Conservation (phyloP, 306 rosid genomes). For the Cicer cuneatum region DNA sequence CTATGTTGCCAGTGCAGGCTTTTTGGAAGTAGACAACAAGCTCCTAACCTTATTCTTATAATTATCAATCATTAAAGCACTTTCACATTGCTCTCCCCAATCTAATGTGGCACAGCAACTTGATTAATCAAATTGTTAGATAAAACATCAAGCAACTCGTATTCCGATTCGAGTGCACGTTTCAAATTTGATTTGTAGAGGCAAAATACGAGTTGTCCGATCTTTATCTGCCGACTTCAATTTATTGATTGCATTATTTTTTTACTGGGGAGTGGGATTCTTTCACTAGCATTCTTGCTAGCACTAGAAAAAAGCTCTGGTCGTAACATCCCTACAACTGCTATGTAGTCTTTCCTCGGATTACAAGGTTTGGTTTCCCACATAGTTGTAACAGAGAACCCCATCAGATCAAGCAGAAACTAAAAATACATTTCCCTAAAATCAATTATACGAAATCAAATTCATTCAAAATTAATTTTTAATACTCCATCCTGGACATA, state of each 20-base stretch:
- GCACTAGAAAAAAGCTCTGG: not conserved
- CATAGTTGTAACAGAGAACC: not conserved
- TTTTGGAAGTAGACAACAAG: not conserved
- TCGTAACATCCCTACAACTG: not conserved
- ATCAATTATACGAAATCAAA: not conserved
- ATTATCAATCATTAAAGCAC: conserved; percentile 2
- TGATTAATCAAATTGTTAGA: not conserved
- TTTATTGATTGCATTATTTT: not conserved
- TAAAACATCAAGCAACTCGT: not conserved
- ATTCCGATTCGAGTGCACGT: not conserved
- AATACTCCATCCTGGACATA: no score
- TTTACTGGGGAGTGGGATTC: no score
- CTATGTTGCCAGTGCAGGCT: not conserved
- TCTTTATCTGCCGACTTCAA: not conserved
- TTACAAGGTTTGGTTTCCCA: not conserved
- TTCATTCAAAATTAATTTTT: conserved; percentile 2
- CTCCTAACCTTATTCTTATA: not conserved
- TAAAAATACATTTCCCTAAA: not conserved
- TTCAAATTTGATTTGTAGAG: not conserved
- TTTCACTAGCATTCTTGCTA: no score
- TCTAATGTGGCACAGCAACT: not conserved
- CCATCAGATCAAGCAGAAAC: not conserved
- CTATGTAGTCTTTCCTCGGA: not conserved
- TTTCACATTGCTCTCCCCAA: not conserved
- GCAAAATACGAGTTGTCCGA: not conserved